phyloP scores from a whole-genome alignment of 2,329 filamentous ascomycete species.

The Myriosclerotinia scirpicola region DNA sequence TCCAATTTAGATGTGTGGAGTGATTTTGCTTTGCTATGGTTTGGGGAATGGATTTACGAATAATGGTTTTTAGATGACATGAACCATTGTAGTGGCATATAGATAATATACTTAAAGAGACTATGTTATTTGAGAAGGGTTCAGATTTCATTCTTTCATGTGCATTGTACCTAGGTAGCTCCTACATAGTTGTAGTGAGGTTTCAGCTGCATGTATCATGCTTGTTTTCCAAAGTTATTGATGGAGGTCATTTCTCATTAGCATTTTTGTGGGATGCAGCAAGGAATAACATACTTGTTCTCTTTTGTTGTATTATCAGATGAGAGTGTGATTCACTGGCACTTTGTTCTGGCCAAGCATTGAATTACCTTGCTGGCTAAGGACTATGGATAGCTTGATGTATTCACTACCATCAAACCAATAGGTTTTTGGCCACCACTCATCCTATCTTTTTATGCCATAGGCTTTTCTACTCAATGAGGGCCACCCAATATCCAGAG shows the following conservation, averaged over 20 bases:
- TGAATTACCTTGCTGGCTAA: not conserved
- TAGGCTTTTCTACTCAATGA: too few relatives aligned
- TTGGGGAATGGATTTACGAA: not conserved
- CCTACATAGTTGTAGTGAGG: not conserved
- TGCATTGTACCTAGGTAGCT: too few relatives aligned
- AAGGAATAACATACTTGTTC: not conserved
- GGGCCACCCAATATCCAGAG: too few relatives aligned
- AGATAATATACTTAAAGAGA: not conserved
- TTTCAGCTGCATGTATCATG: not conserved
- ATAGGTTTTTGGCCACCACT: too few relatives aligned
- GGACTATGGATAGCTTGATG: not conserved
- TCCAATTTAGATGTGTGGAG: slow-evolving; percentile 8
- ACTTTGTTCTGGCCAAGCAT: not conserved
- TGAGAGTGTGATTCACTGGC: not conserved
- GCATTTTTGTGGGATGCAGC: not conserved
- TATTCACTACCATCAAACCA: not conserved
- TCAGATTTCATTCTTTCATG: too few relatives aligned
- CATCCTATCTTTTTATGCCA: too few relatives aligned
- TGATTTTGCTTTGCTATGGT: not conserved
- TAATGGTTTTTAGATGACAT: not conserved
- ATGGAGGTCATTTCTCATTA: too few relatives aligned
- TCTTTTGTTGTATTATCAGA: too few relatives aligned
- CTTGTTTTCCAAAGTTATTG: not conserved
- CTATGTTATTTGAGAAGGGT: not conserved
- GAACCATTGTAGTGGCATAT: not conserved